phyloP scores from a whole-genome alignment of 106 monocot species.

The Iris macrosiphon region DNA sequence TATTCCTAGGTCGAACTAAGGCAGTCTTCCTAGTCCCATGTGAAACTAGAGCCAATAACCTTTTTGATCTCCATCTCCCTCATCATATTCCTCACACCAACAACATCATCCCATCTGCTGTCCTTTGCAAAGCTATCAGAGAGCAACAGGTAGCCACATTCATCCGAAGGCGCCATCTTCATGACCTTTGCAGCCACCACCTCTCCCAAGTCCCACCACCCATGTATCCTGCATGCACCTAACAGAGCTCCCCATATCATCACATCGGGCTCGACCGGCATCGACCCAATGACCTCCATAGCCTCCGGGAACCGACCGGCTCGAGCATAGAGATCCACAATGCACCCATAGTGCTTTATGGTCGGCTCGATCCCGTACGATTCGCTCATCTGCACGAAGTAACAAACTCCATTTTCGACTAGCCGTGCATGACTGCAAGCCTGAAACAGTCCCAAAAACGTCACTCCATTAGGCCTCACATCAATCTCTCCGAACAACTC shows the following conservation, averaged over 20 bases:
- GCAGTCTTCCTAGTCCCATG: no score
- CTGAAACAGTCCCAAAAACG: conserved; percentile 20
- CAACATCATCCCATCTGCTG: conserved; percentile 22
- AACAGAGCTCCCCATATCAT: conserved; percentile 31
- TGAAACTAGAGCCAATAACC: conserved; percentile 19
- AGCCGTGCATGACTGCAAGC: conserved; percentile 28
- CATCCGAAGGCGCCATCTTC: conserved; percentile 9
- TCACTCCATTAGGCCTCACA: conserved; percentile 14
- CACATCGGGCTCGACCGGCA: conserved; percentile 31
- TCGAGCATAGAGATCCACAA: conserved; percentile 31
- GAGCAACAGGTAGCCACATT: conserved; percentile 16
- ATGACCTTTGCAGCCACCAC: conserved; percentile 8
- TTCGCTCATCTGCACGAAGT: conserved; percentile 16
- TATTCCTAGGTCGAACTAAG: no score
- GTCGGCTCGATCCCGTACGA: conserved; percentile 15
- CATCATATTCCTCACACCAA: conserved; percentile 20
- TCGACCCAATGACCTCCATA: conserved; percentile 8
- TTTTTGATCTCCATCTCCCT: conserved; percentile 27
- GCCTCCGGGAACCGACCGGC: conserved; percentile 27
- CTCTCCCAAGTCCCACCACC: conserved; percentile 4
- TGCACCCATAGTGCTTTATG: conserved; percentile 36
- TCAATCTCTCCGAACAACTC: not conserved
- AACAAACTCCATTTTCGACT: conserved; percentile 15
- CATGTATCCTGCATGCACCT: conserved; percentile 14
- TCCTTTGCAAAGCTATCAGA: conserved; percentile 13